These are phyloP conservation scores for Mallotus repandus DNA, from an alignment of 441 rosid genomes.

Conservation along the genomic window DNA sequence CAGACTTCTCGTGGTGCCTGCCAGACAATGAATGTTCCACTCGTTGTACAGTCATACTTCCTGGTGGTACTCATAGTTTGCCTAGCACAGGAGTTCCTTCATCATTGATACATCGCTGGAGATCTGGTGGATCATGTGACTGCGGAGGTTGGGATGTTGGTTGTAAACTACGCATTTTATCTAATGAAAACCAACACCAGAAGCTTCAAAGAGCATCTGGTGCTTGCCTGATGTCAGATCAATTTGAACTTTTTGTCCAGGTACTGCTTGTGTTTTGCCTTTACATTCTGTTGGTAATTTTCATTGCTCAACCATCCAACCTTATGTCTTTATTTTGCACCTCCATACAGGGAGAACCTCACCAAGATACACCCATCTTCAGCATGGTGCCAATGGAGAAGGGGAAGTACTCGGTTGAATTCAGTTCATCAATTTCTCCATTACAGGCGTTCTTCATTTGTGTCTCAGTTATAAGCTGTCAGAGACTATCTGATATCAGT, in stretches of 20 bases:
- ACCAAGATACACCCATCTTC: slow-evolving; percentile 43
- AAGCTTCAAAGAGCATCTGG: slow-evolving; percentile 25
- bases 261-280: slow-evolving; percentile 30
- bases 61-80: slow-evolving; percentile 70
- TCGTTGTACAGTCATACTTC: slow-evolving; percentile 56
- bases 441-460: slow-evolving; percentile 74
- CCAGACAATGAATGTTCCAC: slow-evolving; percentile 16
- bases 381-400: slow-evolving; percentile 49
- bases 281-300: neutral
- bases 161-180: slow-evolving; percentile 59
- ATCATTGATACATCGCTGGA: slow-evolving; percentile 68
- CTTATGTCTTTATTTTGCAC: neutral
- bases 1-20: slow-evolving; percentile 17
- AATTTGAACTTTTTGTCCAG: slow-evolving; percentile 54
- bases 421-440: slow-evolving; percentile 50
- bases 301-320: neutral
- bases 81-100: slow-evolving; percentile 61
- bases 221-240: slow-evolving; percentile 28
- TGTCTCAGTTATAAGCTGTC: slow-evolving; percentile 46
- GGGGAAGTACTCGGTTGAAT: slow-evolving; percentile 67
- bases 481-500: slow-evolving; percentile 30
- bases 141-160: slow-evolving; percentile 99
- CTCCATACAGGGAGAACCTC: slow-evolving; percentile 49
- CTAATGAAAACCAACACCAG: slow-evolving; percentile 27
- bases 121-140: slow-evolving; percentile 74